Base-by-base conservation (phyloP, 2,329 filamentous ascomycete genomes). In the Dactylonectria estremocensis region DNA sequence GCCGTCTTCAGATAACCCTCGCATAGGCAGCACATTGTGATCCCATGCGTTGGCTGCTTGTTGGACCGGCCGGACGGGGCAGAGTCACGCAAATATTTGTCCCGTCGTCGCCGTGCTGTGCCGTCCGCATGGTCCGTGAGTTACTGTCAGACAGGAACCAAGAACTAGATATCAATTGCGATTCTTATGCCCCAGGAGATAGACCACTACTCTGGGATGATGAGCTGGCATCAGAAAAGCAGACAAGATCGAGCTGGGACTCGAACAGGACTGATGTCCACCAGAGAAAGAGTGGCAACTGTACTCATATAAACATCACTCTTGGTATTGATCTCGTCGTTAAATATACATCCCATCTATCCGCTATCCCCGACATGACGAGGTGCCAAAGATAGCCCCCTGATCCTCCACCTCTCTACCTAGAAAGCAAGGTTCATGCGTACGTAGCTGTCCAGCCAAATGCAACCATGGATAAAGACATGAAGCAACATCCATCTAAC, bases 401-500 rank as follows among this genome's bases (percentile, higher is more conserved):
- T 16, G 22, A 13, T 24, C 43, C 55, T 37, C 49, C 20, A 46
- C 24, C 7, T 28, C 7, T 28, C 33, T 48, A 50, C 46, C 37
- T 45, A 46, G 52, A 57, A 55, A 66, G 33, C 33, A 62, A 68
- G n/a, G 46, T 28, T 49, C 33, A 50, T 35, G 20, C 43, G 33
- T 54, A 64, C 65, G 68, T 68, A 72, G 69, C 66, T 72, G 56
- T 53, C 61, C 61, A 71, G 33, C 63, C 48, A 66, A 61, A 58
- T 61, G 49, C 31, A 46, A 59, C 67, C 46, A 64, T 48, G 60
- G 66, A 61, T 28, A 46, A 74, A 74, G 59, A 66, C 58, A 61
- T 48, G 22, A 61, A 28, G 31, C 20, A 61, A 43, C 24, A 68
- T 57, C 59, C 67, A 50, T 61, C 57, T 52, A 60, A 61, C 46